Base-by-base conservation (phyloP, 164 flowering plant species). In the Cinnamomum micranthum region DNA sequence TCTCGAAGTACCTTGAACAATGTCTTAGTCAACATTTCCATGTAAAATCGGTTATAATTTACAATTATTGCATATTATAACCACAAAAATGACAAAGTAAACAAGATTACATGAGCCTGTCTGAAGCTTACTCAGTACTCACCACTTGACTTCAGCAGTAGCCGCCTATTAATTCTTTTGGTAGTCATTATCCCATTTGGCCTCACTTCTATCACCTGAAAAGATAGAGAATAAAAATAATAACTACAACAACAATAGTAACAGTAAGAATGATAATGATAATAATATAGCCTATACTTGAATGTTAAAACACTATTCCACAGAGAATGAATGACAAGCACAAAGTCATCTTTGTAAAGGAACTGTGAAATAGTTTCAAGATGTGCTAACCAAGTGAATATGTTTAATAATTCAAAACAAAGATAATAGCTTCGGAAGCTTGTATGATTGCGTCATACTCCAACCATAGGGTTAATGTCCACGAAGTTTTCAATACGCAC, bases 111-210 rank as follows among this genome's bases (percentile, higher is more conserved):
- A 22, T 3, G 3, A 9, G 67, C 25, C 6, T 64, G 67, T 64
- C 12, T 25, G 67, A 64, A 55, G 24, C 20, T 13, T 27, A 14
- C 52, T 55, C 12, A 31, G 22, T 12, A 77, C 87, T 80, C 77
- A 94, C 99, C 99, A 78, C 99, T 92, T 35, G 91, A 91, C 80
- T 93, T 95, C 83, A 95, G 75, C 62, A 95, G 72, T 69, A 90
- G 96, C 68, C 98, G 81, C 78, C 99, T 78, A 74, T 87, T 86
- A 31, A 95, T 92, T 78, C 86, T 92, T 82, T 86, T 84, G 0
- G 86, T 87, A 17, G 99, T 89, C 31, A 93, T 80, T 68, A 66
- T 73, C 24, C 98, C 98, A 81, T 88, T 77, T 9, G 97, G 79
- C 74, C 81, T 91, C 81, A 95, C 96, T 86, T 93, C 99, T 9